Evolutionary conservation across 495 filamentous ascomycete genomes (phyloP).

Genomic region (Pyronema omphalodes): DNA sequence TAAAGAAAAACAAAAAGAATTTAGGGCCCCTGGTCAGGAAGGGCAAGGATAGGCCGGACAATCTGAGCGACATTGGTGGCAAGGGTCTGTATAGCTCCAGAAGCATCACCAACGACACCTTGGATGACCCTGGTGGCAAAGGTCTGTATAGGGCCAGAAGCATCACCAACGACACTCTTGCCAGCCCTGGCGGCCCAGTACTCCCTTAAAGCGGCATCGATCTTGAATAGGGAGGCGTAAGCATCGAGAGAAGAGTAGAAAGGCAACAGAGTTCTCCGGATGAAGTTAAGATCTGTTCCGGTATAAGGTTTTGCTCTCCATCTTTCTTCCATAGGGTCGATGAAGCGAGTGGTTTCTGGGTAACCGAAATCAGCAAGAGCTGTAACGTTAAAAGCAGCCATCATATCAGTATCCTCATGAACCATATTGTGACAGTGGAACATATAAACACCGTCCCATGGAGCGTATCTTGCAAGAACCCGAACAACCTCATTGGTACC

Average conservation of each 20-base stretch:
- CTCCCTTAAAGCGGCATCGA: slow-evolving; percentile 8
- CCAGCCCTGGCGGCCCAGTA: slow-evolving; percentile 10
- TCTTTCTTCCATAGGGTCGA: slow-evolving; percentile 25
- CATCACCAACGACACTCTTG: no score
- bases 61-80: no score
- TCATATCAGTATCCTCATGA: slow-evolving; percentile 44
- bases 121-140: no score
- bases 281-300: slow-evolving; percentile 7
- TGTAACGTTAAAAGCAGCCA: slow-evolving; percentile 41
- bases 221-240: slow-evolving; percentile 3
- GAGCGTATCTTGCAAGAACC: slow-evolving; percentile 33
- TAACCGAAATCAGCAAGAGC: slow-evolving; percentile 32
- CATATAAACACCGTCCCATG: slow-evolving; percentile 35
- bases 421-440: slow-evolving; percentile 37
- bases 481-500: slow-evolving; percentile 30
- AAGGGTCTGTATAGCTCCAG: no score
- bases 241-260: slow-evolving; percentile 12
- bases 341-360: slow-evolving; percentile 27
- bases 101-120: no score
- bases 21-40: no score
- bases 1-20: no score
- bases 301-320: slow-evolving; percentile 20
- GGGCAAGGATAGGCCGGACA: no score
- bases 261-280: slow-evolving; percentile 4
- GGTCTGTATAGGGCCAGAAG: no score